Evolutionary conservation across 1,284 basidiomycete genomes (phyloP).

Genomic region (Cutaneotrichosporon sp.): DNA sequence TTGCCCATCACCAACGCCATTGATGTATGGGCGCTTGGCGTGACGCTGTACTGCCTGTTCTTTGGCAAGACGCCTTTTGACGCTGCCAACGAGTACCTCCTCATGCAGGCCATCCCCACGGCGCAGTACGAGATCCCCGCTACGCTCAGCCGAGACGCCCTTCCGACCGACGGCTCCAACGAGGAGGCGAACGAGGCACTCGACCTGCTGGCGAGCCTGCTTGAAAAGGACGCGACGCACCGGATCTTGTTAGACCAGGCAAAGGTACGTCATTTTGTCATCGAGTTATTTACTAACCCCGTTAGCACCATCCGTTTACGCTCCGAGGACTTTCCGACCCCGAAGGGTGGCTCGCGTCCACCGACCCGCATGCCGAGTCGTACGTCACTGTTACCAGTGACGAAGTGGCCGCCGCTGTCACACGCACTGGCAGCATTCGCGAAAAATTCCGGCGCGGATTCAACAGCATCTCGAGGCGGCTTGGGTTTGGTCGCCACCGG

Average conservation of each 20-base stretch:
- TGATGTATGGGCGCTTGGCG: slow-evolving; percentile 99
- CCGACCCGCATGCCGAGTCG: slow-evolving; percentile 59
- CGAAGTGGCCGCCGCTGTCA: slow-evolving; percentile 72
- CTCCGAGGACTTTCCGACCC: slow-evolving; percentile 66
- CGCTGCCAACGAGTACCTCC: slow-evolving; percentile 64
- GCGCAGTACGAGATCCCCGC: slow-evolving; percentile 67
- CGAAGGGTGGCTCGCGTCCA: slow-evolving; percentile 71
- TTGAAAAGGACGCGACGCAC: slow-evolving; percentile 74
- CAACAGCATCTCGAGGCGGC: slow-evolving; percentile 32
- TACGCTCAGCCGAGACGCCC: slow-evolving; percentile 67
- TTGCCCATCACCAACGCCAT: slow-evolving; percentile 87
- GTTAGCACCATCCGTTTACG: slow-evolving; percentile 63
- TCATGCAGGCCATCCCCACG: slow-evolving; percentile 79
- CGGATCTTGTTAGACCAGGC: slow-evolving; percentile 78
- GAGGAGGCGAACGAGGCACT: slow-evolving; percentile 57
- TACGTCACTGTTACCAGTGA: slow-evolving; percentile 67
- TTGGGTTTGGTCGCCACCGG: slow-evolving; percentile 27
- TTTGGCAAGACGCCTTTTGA: slow-evolving; percentile 76
- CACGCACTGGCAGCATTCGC: slow-evolving; percentile 34
- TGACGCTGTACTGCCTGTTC: slow-evolving; percentile 90
- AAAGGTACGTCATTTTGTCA: slow-evolving; percentile 51
- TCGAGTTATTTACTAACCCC: background rate
- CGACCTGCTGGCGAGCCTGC: slow-evolving; percentile 65
- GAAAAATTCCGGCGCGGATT: slow-evolving; percentile 39
- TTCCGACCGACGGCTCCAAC: slow-evolving; percentile 52